phyloP scores from a whole-genome alignment of 2,329 filamentous ascomycete species.

The Rhytidhysteron rufulum region DNA sequence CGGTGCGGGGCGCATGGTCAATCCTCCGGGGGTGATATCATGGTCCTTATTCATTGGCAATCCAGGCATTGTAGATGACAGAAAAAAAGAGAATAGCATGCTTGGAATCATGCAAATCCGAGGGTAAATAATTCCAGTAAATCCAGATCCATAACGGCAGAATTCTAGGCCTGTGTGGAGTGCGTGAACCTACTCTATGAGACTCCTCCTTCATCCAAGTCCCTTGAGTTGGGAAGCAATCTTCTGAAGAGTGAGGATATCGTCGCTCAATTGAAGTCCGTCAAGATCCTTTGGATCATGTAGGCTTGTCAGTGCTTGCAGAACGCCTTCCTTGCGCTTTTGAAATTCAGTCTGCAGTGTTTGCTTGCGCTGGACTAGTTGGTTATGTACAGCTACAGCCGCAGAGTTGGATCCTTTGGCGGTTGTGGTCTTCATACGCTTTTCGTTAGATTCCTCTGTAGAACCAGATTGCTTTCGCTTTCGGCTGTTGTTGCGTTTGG shows the following conservation, averaged over 20 bases:
- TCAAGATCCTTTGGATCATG: conserved; percentile 30
- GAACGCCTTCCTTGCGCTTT: conserved; percentile 32
- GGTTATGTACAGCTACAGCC: conserved; percentile 19
- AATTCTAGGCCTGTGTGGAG: background rate
- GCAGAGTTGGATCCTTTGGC: conserved; percentile 12
- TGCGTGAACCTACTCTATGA: conserved; percentile 1
- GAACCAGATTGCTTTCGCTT: conserved; percentile 29
- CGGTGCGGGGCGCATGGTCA: background rate
- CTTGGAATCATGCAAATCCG: conserved; percentile 1
- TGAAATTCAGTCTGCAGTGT: conserved; percentile 27
- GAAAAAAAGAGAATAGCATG: conserved; percentile 3
- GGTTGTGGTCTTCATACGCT: conserved; percentile 30
- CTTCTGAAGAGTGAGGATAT: conserved; percentile 30
- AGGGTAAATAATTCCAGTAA: background rate
- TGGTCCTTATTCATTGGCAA: background rate
- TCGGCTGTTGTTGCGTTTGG: conserved; percentile 22
- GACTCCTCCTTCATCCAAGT: conserved; percentile 27
- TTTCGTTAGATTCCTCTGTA: conserved; percentile 27
- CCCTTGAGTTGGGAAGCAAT: conserved; percentile 30
- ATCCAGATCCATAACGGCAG: background rate
- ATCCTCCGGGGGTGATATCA: background rate
- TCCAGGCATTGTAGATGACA: conserved; percentile 1
- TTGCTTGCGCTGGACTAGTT: conserved; percentile 27
- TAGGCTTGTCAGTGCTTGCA: conserved; percentile 27
- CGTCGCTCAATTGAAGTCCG: conserved; percentile 32